Base-by-base conservation (phyloP, 2,329 filamentous ascomycete genomes). In the Emmonsiellopsis sp. region DNA sequence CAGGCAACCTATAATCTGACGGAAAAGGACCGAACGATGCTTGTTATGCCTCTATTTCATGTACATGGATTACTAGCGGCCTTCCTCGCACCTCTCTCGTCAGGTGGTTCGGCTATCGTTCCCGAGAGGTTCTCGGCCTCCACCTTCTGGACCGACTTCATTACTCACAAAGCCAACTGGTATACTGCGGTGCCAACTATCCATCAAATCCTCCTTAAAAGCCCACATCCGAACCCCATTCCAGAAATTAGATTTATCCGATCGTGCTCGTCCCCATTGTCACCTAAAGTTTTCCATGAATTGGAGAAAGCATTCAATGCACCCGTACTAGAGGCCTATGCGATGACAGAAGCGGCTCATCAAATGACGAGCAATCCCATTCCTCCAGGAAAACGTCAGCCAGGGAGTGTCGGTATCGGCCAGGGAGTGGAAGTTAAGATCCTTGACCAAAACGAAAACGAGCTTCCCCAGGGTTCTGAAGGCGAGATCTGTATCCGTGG, bases 181-280 rank as follows among this genome's bases (percentile, higher is more conserved):
- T 95, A 93, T 72, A 93, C 88, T 0, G 89, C 89, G 1, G 89
- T 93, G n/a, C 89, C 89, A 1, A 94, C 89, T 0, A 94, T 95
- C 66, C 89, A 94, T 69, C 88, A 93, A 65, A 92, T 95, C 62
- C 77, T 95, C 3, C 81, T 95, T 55, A 88, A 86, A 71, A 83
- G 80, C 60, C 82, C 86, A 6, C 68, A 80, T 2, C 89, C 88
- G 4, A 79, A 67, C 53, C 84, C 85, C 1, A 76, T 83, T 53
- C 87, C 87, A 2, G 68, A 77, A 13, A 93, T 95, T 63, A 83
- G 89, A 60, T 94, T 94, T 72, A 91, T 95, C 64, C 82, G 89
- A 59, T 93, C 88, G 11, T 94, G 89, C 74, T 92, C 87, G 9
- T 90, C 86, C 17, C 88, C 88, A 0, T 77, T 95, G 11, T 87